Evolutionary conservation across 2,329 filamentous ascomycete species (phyloP), one percentile per base, ranked within the genome.

Genomic region (Kalmusia sp.): DNA sequence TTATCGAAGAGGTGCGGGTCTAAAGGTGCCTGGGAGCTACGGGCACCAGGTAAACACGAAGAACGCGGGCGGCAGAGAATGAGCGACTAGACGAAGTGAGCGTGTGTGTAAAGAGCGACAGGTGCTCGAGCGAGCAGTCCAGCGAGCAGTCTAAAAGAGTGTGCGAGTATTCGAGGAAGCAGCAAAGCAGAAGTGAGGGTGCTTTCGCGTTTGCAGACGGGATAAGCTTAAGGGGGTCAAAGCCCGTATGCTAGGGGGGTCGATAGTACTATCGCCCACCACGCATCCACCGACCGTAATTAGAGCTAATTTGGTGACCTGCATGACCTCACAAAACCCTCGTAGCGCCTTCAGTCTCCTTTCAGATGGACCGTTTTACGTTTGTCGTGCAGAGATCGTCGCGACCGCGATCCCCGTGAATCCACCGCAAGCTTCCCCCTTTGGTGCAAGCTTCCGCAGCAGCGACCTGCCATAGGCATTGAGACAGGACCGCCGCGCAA

Each of bases 241-340:
- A 52, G 44, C 43, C 58, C 54, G 55, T 53, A 63, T 64, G 62
- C 60, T 65, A 68, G 62, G 63, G 64, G 65, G 54, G 54, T 49
- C 56, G 55, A 53, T 54, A 50, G 45, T 63, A 62, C 62, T 69
- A 72, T 69, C 66, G 66, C 62, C 61, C 64, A 61, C 63, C 62
- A 67, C 65, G n/a, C 11, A 47, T 33, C 44, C 31, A 47, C 64
- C 64, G 40, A 63, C 59, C 56, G 58, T 65, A 69, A 71, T 68
- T 66, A 67, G 59, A 62, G 62, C 64, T 67, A 69, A 68, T 70
- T 64, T 61, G 63, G 57, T 59, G 50, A 55, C 58, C 62, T 71
- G 69, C 68, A 71, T 67, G 61, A 68, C 64, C 62, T 69, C 59
- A 66, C 55, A 62, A 53, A 55, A 49, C 51, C 49, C 53, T 51